Evolutionary conservation across 2,329 filamentous ascomycete genomes (phyloP).

Genomic region (Aphanocladium album): DNA sequence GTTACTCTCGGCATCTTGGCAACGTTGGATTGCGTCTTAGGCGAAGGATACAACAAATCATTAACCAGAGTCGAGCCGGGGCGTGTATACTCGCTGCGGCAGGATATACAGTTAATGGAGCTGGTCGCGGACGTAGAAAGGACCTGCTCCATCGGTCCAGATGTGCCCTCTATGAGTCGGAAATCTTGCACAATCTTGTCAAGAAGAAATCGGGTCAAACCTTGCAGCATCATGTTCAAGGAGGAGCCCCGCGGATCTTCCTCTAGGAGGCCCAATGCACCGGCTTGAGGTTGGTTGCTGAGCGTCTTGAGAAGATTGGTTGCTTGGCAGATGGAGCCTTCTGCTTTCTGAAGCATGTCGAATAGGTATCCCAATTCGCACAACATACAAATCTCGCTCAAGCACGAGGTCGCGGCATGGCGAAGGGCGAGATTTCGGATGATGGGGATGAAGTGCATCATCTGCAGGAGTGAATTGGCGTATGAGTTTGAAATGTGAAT

Average conservation of each 20-base stretch:
- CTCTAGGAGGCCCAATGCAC: constrained; percentile 75
- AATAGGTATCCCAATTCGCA: constrained; percentile 95
- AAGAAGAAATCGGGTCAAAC: constrained; percentile 78
- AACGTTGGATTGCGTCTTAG: constrained; percentile 45
- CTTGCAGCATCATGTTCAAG: constrained; percentile 78
- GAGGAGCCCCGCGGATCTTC: constrained; percentile 71
- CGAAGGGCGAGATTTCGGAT: constrained; percentile 83
- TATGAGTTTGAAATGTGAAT: constrained; percentile 97
- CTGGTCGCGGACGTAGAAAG: constrained; percentile 67
- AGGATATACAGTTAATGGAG: constrained; percentile 79
- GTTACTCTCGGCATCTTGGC: constrained; percentile 51
- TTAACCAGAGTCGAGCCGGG: constrained; percentile 77
- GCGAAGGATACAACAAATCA: constrained; percentile 72
- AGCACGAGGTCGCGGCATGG: constrained; percentile 80
- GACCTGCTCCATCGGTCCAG: constrained; percentile 64
- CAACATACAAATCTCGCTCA: constrained; percentile 76
- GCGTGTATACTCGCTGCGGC: constrained; percentile 77
- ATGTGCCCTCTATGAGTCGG: constrained; percentile 57
- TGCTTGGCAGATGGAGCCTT: constrained; percentile 89
- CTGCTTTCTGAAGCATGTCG: constrained; percentile 96
- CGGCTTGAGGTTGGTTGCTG: constrained; percentile 73
- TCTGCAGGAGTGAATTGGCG: constrained; percentile 83
- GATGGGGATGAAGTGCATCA: constrained; percentile 85
- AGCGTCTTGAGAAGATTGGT: constrained; percentile 91
- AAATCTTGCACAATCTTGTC: constrained; percentile 77